Base-by-base conservation (phyloP, 441 rosid genomes). In the Brassica hybrid region DNA sequence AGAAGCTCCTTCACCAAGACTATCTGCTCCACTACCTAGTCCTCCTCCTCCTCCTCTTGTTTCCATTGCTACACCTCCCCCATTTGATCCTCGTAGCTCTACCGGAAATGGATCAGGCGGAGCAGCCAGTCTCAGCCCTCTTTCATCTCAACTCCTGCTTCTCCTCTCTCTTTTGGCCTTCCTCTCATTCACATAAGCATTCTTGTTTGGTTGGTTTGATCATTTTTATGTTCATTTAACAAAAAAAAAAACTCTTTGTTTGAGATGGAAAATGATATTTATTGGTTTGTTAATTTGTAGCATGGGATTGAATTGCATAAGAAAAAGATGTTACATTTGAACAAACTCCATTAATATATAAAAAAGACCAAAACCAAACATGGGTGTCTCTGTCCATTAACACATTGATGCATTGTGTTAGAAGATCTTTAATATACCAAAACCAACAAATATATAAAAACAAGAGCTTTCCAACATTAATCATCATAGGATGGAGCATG, bases 401-500 rank as follows among this genome's bases (percentile, higher is more conserved):
- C 34, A 30, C 34, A 30, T 30, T 30, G 34, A 30, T 30, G 34
- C 5, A 30, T 30, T 30, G 30, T 25, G 34, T 30, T 30, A 30
- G 34, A 30, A 30, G 34, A 30, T 30, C 34, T 30, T 30, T 30
- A 30, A 30, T 4, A 30, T 30, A 30, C 34, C 34, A 30, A 30
- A 30, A 30, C 7, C 34, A 30, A 30, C 34, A 30, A 43, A 43
- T 11, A 12, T 43, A 11, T 30, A 5, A 30, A 30, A 30, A 30
- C 34, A 30, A 30, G 6, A 30, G 34, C 34, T 30, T 30, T 30
- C 52, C 16, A 45, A 45, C 50, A 43, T 12, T 4, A 30, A 7
- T 34, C 41, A 77, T 94, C 84, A 90, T 85, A 90, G 83, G 67
- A 88, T 87, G 78, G 90, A 88, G 85, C 94, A 90, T 13, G 88